A percentile compares a stretch with the other conserved stretches of the same genome.
Evolutionary conservation across 148 eudicot species (phyloP).

Genomic region (Nyssa sinensis): DNA sequence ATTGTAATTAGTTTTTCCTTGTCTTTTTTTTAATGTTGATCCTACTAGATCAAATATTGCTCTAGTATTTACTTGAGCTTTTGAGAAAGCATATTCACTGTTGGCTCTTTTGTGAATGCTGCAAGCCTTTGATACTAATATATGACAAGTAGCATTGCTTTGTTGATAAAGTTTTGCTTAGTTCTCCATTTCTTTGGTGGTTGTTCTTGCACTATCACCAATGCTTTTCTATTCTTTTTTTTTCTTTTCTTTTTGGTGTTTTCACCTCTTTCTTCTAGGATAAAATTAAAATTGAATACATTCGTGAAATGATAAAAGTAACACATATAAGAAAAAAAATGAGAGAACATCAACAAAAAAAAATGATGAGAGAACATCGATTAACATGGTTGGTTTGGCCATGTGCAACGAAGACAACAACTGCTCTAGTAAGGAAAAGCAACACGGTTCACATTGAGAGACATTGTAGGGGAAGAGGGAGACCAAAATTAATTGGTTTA

Average conservation of each 20-base stretch:
- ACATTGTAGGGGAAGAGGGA: too few relatives aligned
- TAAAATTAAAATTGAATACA: too few relatives aligned
- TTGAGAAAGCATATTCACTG: neutral
- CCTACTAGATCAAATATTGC: neutral
- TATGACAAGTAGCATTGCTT: neutral
- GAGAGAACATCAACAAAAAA: too few relatives aligned
- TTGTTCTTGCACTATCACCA: neutral
- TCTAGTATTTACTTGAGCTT: neutral
- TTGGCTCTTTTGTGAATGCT: neutral
- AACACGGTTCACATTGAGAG: too few relatives aligned
- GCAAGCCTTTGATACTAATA: neutral
- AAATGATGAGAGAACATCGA: too few relatives aligned
- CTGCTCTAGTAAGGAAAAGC: too few relatives aligned
- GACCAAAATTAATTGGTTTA: too few relatives aligned
- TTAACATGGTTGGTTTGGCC: too few relatives aligned
- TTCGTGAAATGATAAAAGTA: too few relatives aligned
- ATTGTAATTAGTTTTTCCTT: neutral
- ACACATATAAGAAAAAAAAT: too few relatives aligned
- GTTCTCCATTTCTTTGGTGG: neutral
- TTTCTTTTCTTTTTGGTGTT: neutral
- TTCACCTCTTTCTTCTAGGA: constrained; percentile 1
- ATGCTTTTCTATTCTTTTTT: neutral
- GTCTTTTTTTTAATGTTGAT: neutral
- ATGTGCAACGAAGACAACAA: too few relatives aligned
- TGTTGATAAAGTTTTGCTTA: neutral